phyloP scores from a whole-genome alignment of 1,139 yeast species.

The Candida sojae region DNA sequence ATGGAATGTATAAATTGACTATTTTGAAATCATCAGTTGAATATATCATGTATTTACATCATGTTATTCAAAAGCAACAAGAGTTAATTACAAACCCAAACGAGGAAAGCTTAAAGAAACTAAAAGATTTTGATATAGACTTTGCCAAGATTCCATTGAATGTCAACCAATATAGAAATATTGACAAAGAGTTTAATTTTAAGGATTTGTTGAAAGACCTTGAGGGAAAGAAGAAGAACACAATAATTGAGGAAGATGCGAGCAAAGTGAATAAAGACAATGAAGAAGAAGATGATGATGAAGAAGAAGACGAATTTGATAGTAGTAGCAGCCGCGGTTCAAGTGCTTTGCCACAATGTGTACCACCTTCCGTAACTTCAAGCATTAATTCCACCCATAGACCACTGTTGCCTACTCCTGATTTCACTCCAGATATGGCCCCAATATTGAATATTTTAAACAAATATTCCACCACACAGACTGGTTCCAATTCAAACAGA shows the following conservation, averaged over 20 bases:
- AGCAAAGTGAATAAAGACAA: slow-evolving; percentile 15
- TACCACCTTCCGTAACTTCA: slow-evolving; percentile 7
- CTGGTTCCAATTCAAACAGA: slow-evolving; percentile 7
- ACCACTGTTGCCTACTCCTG: slow-evolving; percentile 42
- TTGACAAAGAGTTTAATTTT: slow-evolving; percentile 57
- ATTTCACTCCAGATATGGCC: slow-evolving; percentile 45
- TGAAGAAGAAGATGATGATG: slow-evolving; percentile 2
- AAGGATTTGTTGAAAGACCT: slow-evolving; percentile 26
- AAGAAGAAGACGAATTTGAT: slow-evolving; percentile 10
- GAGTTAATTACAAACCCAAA: slow-evolving; percentile 24
- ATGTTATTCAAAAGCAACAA: slow-evolving; percentile 51
- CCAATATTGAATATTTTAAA: slow-evolving; percentile 35
- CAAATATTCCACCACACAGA: slow-evolving; percentile 18
- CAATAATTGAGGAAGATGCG: slow-evolving; percentile 2
- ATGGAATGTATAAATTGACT: slow-evolving; percentile 79
- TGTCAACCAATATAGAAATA: slow-evolving; percentile 59
- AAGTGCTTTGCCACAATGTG: slow-evolving; percentile 7
- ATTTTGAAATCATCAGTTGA: slow-evolving; percentile 81
- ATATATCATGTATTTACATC: slow-evolving; percentile 70
- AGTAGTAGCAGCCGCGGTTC: slow-evolving; percentile 11
- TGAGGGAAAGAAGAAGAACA: slow-evolving; percentile 2
- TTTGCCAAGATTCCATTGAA: slow-evolving; percentile 57
- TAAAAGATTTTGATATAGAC: slow-evolving; percentile 35
- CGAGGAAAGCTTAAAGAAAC: neutral
- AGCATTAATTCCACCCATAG: slow-evolving; percentile 7